phyloP scores from a whole-genome alignment of 805 yeast genomes.

The Debaryomyces maramus region DNA sequence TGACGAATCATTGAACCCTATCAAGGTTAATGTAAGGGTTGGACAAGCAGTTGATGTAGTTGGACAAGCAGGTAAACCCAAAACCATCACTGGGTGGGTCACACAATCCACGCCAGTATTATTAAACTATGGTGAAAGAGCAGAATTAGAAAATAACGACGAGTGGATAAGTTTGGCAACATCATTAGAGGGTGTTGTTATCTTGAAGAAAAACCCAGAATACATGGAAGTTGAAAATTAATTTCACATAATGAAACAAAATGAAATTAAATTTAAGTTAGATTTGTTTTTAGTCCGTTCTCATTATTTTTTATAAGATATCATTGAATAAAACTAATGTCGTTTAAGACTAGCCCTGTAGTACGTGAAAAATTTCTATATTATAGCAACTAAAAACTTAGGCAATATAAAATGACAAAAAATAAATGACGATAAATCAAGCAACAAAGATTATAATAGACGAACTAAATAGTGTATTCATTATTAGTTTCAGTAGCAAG shows the following conservation, averaged over 20 bases:
- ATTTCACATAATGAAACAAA: neutral
- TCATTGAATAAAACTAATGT: neutral
- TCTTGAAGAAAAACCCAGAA: conserved; percentile 87
- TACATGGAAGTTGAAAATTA: conserved; percentile 59
- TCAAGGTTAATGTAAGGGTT: conserved; percentile 94
- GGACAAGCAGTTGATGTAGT: conserved; percentile 99
- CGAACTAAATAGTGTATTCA: no score
- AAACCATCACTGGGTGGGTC: conserved; percentile 99
- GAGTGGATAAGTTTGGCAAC: conserved; percentile 83
- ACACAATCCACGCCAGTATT: conserved; percentile 97
- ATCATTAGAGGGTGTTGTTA: conserved; percentile 90
- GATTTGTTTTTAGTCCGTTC: neutral
- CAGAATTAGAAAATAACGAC: conserved; percentile 86
- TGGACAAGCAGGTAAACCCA: conserved; percentile 99
- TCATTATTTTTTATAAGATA: neutral
- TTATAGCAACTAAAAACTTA: neutral
- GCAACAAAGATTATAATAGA: no score
- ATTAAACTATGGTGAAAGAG: conserved; percentile 91
- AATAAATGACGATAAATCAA: no score
- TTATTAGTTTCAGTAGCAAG: no score
- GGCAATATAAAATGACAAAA: no score
- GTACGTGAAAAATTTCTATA: conserved; percentile 1
- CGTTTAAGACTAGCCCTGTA: neutral
- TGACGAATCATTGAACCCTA: conserved; percentile 85
- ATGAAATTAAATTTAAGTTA: neutral